phyloP scores from a whole-genome alignment of 202 grass and related monocot genomes.

The Thinopyrum obtusiflorum region DNA sequence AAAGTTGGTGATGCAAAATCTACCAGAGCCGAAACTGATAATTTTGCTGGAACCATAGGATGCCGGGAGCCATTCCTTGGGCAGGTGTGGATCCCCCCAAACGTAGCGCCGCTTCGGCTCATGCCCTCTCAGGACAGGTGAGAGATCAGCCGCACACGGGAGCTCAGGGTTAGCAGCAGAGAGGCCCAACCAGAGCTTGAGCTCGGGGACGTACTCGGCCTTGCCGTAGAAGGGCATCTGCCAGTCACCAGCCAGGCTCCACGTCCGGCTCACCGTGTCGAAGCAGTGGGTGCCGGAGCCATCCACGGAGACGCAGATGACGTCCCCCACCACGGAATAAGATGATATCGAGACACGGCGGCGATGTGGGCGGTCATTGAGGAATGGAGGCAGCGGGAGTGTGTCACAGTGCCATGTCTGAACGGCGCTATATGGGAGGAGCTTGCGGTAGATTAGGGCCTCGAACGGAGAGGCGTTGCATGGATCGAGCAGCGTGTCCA shows the following conservation, averaged over 20 bases:
- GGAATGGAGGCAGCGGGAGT: background rate
- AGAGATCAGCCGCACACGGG: background rate
- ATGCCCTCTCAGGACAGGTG: background rate
- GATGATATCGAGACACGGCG: background rate
- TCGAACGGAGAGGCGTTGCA: background rate
- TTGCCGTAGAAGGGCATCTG: background rate
- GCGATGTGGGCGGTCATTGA: too few species aligned
- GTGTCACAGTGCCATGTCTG: background rate
- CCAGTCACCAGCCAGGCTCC: background rate
- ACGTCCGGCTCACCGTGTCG: background rate
- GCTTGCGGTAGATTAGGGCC: background rate
- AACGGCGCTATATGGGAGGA: too few species aligned
- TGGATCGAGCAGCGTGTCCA: background rate
- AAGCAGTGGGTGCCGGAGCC: background rate
- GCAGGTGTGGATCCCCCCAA: background rate
- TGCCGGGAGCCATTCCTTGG: background rate
- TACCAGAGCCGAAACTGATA: background rate
- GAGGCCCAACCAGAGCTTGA: slow-evolving; percentile 2
- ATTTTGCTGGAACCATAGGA: background rate
- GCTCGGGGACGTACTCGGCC: background rate
- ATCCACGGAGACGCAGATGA: background rate
- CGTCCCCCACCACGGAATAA: background rate
- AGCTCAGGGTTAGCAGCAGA: background rate
- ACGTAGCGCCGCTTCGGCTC: background rate
- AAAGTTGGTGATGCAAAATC: background rate